phyloP scores from a whole-genome alignment of 768 basidiomycete species.

The Pisolithus tinctorius region DNA sequence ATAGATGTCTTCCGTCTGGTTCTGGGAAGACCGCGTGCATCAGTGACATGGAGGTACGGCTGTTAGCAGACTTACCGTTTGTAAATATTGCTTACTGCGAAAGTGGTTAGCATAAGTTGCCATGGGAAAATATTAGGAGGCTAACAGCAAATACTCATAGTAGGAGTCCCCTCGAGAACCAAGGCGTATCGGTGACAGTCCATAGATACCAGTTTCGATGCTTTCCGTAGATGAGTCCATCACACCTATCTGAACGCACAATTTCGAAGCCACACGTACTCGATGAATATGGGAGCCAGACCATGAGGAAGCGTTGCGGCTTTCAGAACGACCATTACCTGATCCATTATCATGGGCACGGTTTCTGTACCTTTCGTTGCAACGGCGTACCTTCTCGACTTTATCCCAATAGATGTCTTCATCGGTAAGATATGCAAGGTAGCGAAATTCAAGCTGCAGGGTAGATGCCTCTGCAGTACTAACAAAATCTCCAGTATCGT shows the following conservation, averaged over 20 bases:
- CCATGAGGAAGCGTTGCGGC: constrained; percentile 58
- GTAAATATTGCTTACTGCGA: constrained; percentile 26
- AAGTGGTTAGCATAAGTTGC: constrained; percentile 2
- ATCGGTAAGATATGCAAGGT: constrained; percentile 73
- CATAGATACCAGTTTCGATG: constrained; percentile 43
- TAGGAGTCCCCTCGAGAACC: constrained; percentile 92
- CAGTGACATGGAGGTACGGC: not conserved
- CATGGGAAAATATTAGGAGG: not conserved
- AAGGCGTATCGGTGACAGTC: constrained; percentile 72
- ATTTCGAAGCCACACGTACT: constrained; percentile 37
- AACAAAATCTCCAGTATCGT: constrained; percentile 53
- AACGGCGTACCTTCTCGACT: constrained; percentile 53
- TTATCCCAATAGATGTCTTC: constrained; percentile 77
- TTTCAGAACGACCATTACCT: constrained; percentile 71
- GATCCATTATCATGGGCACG: constrained; percentile 1
- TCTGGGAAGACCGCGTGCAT: constrained; percentile 31
- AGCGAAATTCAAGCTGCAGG: constrained; percentile 85
- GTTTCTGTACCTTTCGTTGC: not conserved
- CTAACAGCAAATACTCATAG: constrained; percentile 85
- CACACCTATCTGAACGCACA: constrained; percentile 5
- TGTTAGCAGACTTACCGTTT: constrained; percentile 20
- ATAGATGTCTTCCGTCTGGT: constrained; percentile 70
- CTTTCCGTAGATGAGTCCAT: constrained; percentile 26
- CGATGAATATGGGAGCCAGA: constrained; percentile 79
- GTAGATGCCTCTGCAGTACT: constrained; percentile 86